Evolutionary conservation across 371 early-diverging fungal species (phyloP).

Genomic region (Thermomucor indicae-seudaticae): DNA sequence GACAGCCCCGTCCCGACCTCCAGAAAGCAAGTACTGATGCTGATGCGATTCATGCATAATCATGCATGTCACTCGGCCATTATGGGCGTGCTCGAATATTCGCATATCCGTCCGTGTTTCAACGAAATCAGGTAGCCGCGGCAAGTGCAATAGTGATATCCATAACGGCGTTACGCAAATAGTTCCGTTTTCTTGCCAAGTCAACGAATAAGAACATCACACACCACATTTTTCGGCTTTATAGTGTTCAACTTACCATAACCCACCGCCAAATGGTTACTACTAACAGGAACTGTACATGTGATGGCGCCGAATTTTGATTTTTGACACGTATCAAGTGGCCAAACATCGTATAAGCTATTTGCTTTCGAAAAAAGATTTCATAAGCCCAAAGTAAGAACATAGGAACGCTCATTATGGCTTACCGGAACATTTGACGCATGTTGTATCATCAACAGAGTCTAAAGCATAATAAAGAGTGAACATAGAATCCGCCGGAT

Average conservation of each 20-base stretch:
- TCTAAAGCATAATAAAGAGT: too few relatives aligned
- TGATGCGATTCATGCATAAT: slow-evolving; percentile 50
- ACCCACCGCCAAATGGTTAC: slow-evolving; percentile 52
- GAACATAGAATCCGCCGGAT: too few relatives aligned
- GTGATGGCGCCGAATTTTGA: slow-evolving; percentile 37
- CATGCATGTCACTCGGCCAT: slow-evolving; percentile 54
- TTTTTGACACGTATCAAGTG: slow-evolving; percentile 18
- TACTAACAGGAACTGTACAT: slow-evolving; percentile 44
- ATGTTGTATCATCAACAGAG: too few relatives aligned
- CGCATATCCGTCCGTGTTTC: slow-evolving; percentile 15
- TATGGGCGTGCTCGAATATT: slow-evolving; percentile 43
- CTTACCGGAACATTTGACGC: neutral
- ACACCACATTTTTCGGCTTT: neutral
- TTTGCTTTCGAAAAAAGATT: neutral
- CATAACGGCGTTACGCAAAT: slow-evolving; percentile 47
- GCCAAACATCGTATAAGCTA: slow-evolving; percentile 29
- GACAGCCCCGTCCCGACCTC: slow-evolving; percentile 68
- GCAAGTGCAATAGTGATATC: slow-evolving; percentile 35
- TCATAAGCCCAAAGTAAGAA: neutral
- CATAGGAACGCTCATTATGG: neutral
- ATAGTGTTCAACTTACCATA: slow-evolving; percentile 34
- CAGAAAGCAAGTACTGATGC: slow-evolving; percentile 54
- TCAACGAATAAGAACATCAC: neutral
- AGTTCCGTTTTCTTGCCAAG: slow-evolving; percentile 45
- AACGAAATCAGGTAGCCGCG: slow-evolving; percentile 20